Evolutionary conservation across 139 green algal species (phyloP).

Genomic region (Limnomonas spitsbergensis): DNA sequence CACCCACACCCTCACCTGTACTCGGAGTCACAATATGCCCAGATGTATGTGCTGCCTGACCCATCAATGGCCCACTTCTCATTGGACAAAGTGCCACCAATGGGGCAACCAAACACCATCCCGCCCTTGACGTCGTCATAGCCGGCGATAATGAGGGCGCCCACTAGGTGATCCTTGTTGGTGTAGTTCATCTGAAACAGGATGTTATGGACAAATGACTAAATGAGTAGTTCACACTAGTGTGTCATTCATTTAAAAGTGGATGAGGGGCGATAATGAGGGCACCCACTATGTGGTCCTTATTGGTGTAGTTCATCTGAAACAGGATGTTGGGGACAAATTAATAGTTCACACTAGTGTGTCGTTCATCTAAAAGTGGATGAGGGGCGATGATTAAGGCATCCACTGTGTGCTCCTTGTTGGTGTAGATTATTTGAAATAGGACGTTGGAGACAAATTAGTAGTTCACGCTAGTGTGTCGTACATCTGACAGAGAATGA

Average conservation of each 20-base stretch:
- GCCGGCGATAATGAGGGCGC: constrained; percentile 91
- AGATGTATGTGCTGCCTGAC: constrained; percentile 87
- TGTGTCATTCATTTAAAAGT: too few species aligned
- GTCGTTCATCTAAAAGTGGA: too few species aligned
- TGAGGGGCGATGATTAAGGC: too few species aligned
- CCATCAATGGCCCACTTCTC: constrained; percentile 87
- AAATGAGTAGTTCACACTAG: too few species aligned
- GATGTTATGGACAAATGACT: too few species aligned
- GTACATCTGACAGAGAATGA: too few species aligned
- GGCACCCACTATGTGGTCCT: constrained; percentile 80
- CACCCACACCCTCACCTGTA: constrained; percentile 65
- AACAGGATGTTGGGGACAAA: too few species aligned
- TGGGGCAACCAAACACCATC: constrained; percentile 84
- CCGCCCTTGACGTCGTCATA: constrained; percentile 80
- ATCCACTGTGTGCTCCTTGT: too few species aligned
- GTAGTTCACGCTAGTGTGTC: too few species aligned
- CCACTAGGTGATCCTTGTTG: constrained; percentile 87
- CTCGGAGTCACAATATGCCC: constrained; percentile 76
- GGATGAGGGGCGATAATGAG: constrained; percentile 95
- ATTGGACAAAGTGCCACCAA: constrained; percentile 75
- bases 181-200: constrained; percentile 84
- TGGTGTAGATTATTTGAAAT: too few species aligned
- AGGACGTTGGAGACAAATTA: too few species aligned
- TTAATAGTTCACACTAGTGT: too few species aligned
- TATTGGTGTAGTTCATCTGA: constrained; percentile 91